These are phyloP conservation scores for Venturia effusa DNA, from an alignment of 2,329 filamentous ascomycete species.

Conservation along the genomic window DNA sequence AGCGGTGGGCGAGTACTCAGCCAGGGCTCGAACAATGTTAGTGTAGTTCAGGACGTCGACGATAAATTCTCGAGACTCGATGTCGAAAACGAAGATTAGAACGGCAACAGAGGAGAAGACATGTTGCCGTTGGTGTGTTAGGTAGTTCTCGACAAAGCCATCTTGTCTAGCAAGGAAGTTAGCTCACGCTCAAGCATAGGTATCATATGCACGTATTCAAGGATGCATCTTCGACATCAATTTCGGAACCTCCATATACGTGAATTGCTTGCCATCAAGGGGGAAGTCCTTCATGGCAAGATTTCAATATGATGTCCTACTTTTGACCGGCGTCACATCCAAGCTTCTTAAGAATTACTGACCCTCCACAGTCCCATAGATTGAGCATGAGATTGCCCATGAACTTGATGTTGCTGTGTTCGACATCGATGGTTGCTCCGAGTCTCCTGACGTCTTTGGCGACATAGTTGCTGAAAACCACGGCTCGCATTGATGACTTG, in stretches of 20 bases:
- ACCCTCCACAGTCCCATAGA: conserved; percentile 96
- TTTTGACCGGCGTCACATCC: not conserved
- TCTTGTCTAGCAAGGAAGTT: conserved; percentile 55
- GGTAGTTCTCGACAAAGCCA: conserved; percentile 97
- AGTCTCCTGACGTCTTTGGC: conserved; percentile 87
- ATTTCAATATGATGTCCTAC: not conserved
- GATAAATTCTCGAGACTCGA: conserved; percentile 89
- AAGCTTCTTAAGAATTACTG: not conserved
- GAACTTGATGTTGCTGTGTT: conserved; percentile 97
- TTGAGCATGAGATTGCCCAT: conserved; percentile 95
- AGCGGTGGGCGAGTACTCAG: conserved; percentile 70
- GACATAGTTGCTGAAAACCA: conserved; percentile 98
- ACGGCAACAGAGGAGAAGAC: conserved; percentile 96
- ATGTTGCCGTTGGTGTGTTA: conserved; percentile 87
- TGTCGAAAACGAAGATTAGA: conserved; percentile 98
- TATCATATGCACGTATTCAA: too few relatives aligned
- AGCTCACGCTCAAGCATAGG: not conserved
- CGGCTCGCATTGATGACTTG: conserved; percentile 96
- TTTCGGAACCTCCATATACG: not conserved
- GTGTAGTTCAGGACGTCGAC: conserved; percentile 88
- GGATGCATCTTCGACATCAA: not conserved
- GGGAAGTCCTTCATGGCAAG: not conserved
- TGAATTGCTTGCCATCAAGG: not conserved
- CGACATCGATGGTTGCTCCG: conserved; percentile 94
- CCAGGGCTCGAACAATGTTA: conserved; percentile 77